Conservation (phyloP, 2,329 filamentous ascomycete species). For the Pestalotiopsis sp. region DNA sequence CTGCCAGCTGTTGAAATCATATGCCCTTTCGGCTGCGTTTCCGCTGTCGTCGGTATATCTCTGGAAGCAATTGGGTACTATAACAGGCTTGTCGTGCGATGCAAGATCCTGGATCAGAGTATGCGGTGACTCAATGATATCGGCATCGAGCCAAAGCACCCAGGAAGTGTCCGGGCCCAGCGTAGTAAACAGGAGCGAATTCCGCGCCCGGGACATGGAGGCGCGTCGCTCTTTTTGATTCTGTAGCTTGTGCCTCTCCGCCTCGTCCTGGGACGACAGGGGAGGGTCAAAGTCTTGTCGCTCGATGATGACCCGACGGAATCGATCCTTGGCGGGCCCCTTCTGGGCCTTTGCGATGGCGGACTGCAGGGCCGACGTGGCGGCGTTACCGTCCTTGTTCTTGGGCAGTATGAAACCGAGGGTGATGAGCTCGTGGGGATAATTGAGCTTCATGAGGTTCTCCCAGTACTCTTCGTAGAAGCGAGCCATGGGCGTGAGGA, state of each 20-base stretch:
- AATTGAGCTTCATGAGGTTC: slow-evolving; percentile 80
- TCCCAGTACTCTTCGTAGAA: slow-evolving; percentile 98
- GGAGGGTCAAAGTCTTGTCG: slow-evolving; percentile 92
- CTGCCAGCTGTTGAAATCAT: slow-evolving; percentile 98
- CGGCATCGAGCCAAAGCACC: slow-evolving; percentile 95
- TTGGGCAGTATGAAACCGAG: slow-evolving; percentile 96
- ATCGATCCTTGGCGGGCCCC: slow-evolving; percentile 78
- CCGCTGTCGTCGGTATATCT: slow-evolving; percentile 75
- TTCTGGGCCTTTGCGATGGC: slow-evolving; percentile 86
- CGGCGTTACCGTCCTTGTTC: slow-evolving; percentile 87
- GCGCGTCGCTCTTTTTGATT: slow-evolving; percentile 87
- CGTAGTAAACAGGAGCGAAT: slow-evolving; percentile 93
- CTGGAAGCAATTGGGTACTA: slow-evolving; percentile 96
- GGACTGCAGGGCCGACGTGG: slow-evolving; percentile 80
- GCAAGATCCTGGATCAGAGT: slow-evolving; percentile 91
- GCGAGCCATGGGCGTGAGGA: slow-evolving; percentile 88
- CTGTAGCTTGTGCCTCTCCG: slow-evolving; percentile 86
- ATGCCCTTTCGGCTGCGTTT: slow-evolving; percentile 75
- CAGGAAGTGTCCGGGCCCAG: slow-evolving; percentile 88
- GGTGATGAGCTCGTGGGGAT: slow-evolving; percentile 93
- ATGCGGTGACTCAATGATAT: slow-evolving; percentile 86
- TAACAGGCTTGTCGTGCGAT: slow-evolving; percentile 82
- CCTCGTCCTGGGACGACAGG: slow-evolving; percentile 78
- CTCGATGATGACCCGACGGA: slow-evolving; percentile 91
- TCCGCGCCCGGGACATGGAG: slow-evolving; percentile 91